Evolutionary conservation across 805 yeast species (phyloP).

Genomic region (Vanderwaltozyma verrucispora): DNA sequence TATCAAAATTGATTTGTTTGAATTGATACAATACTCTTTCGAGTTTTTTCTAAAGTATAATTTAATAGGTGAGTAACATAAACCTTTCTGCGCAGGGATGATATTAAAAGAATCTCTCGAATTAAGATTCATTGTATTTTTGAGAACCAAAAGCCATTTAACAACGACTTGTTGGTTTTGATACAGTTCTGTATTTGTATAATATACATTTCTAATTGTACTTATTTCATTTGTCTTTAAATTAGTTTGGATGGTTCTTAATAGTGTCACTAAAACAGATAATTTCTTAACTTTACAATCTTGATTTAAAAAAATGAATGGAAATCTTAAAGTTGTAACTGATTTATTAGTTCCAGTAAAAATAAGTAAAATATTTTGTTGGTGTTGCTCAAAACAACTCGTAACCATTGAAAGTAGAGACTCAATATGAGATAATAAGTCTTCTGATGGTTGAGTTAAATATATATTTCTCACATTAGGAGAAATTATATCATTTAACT

Average conservation of each 20-base stretch:
- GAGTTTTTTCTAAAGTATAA: neutral
- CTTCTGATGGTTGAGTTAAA: slow-evolving; percentile 1
- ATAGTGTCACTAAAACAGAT: slow-evolving; percentile 11
- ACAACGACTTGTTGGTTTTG: slow-evolving; percentile 36
- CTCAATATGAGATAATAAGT: slow-evolving; percentile 4
- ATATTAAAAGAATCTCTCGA: slow-evolving; percentile 35
- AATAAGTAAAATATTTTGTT: slow-evolving; percentile 3
- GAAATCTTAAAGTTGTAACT: slow-evolving; percentile 6
- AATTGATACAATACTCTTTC: neutral
- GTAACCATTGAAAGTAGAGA: slow-evolving; percentile 10
- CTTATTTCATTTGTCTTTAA: slow-evolving; percentile 5
- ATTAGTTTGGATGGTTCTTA: slow-evolving; percentile 8
- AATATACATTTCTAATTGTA: slow-evolving; percentile 46
- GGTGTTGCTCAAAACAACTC: slow-evolving; percentile 17
- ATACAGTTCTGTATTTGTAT: slow-evolving; percentile 49
- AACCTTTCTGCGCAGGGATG: slow-evolving; percentile 53
- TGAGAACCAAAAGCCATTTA: slow-evolving; percentile 30
- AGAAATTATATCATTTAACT: slow-evolving; percentile 7
- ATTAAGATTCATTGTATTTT: slow-evolving; percentile 29
- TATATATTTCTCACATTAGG: slow-evolving; percentile 12
- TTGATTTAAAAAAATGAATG: neutral
- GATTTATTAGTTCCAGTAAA: neutral
- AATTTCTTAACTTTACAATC: neutral
- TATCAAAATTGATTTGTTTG: slow-evolving; percentile 25
- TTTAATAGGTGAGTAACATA: slow-evolving; percentile 28